These are phyloP conservation scores for Ophiocordyceps sinensis DNA, from an alignment of 2,329 filamentous ascomycete genomes.

Conservation along the genomic window DNA sequence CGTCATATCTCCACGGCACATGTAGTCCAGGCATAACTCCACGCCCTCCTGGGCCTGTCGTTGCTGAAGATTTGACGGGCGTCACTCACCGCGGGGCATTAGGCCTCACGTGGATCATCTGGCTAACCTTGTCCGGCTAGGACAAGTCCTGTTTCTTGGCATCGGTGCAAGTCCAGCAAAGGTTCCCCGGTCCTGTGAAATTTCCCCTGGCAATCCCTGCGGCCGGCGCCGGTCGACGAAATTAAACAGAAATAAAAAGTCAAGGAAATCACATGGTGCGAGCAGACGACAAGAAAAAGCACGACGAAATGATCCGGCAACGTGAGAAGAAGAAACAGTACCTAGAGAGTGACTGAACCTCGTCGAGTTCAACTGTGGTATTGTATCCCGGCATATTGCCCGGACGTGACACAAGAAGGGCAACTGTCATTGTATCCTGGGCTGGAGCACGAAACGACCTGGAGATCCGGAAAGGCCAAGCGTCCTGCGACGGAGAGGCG, in stretches of 20 bases:
- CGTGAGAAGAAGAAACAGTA: conserved; percentile 37
- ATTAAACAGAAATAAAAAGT: background rate
- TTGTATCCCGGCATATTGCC: conserved; percentile 40
- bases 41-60: background rate
- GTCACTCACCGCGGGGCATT: background rate
- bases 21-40: background rate
- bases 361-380: conserved; percentile 38
- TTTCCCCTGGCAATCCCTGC: background rate
- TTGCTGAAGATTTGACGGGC: background rate
- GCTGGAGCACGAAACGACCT: conserved; percentile 12
- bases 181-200: conserved; percentile 1
- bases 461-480: conserved; percentile 14
- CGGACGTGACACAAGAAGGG: conserved; percentile 31
- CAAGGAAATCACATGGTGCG: conserved; percentile 5
- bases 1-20: background rate
- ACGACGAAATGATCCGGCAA: conserved; percentile 20
- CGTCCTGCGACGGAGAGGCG: conserved; percentile 10
- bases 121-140: conserved; percentile 3
- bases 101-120: background rate
- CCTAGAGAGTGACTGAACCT: conserved; percentile 47
- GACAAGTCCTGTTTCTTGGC: conserved; percentile 5
- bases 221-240: background rate
- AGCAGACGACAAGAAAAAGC: conserved; percentile 5
- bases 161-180: background rate
- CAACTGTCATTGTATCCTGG: conserved; percentile 33